Evolutionary conservation across 306 rosid species (phyloP), one percentile per base, ranked within the genome.

Genomic region (Psophocarpus tetragonolobus): DNA sequence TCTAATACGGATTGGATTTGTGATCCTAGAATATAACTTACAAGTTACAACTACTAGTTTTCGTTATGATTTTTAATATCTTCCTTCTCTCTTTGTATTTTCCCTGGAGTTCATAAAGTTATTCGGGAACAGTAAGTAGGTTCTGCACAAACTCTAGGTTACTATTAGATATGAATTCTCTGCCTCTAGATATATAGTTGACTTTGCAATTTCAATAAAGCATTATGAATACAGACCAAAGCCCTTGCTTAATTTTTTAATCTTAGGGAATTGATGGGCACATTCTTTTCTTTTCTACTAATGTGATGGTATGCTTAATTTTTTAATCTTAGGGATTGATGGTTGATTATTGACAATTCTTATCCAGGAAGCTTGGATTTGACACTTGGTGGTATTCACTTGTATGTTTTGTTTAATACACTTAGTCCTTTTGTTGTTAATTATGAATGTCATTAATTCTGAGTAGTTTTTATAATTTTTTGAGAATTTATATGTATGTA

Each of bases 21-120:
- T 73, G 70, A 73, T 82, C 83, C 82, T 83, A 75, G 73, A 80
- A 76, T 80, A 81, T 72, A 81, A 75, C 14, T 45, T 78, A 84
- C 77, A 58, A 56, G 44, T 77, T 64, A 58, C 80, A 51, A 47
- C 76, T 76, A 30, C 87, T 80, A 81, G 82, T 29, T 71, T 71
- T 38, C 36, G 24, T 41, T 71, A 45, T 73, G 88, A 77, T 47
- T 63, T 73, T 65, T n/a, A 33, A 13, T 73, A 61, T 77, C 74
- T 71, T 61, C 29, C 74, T 71, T 75, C 62, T 20, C 26, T 50
- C 58, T 39, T 29, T 42, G 58, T 76, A 50, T 58, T 69, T 47
- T 44, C 33, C 65, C 5, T 71, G 30, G 68, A 77, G 45, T 76
- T 77, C 29, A 9, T 72, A n/a, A n/a, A n/a, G n/a, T n/a, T n/a